These are phyloP conservation scores for Plenodomus tracheiphilus DNA, from an alignment of 2,329 filamentous ascomycete species.

Conservation along the genomic window DNA sequence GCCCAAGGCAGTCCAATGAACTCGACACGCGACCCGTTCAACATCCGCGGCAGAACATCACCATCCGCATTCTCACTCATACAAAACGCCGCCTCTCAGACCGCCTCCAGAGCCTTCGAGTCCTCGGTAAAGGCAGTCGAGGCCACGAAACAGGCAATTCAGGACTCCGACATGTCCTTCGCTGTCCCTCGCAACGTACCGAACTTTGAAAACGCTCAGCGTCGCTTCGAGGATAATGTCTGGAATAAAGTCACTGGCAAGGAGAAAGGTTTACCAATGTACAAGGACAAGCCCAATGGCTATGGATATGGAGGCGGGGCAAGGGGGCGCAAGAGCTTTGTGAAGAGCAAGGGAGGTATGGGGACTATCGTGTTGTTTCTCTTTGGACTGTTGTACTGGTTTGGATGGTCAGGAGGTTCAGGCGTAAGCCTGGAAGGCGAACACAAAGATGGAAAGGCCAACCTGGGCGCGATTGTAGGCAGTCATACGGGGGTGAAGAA, in stretches of 20 bases:
- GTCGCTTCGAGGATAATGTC: constrained; percentile 47
- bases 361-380: constrained; percentile 58
- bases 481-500: constrained; percentile 33
- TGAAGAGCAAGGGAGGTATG: constrained; percentile 65
- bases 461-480: constrained; percentile 34
- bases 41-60: constrained; percentile 43
- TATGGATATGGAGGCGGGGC: constrained; percentile 62
- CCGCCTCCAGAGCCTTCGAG: constrained; percentile 26
- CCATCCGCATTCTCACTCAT: constrained; percentile 36
- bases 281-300: constrained; percentile 96
- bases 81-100: constrained; percentile 36
- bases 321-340: constrained; percentile 55
- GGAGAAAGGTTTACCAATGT: constrained; percentile 78
- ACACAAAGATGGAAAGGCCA: constrained; percentile 41
- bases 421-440: constrained; percentile 33
- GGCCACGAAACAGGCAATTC: constrained; percentile 32
- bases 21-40: constrained; percentile 51
- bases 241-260: constrained; percentile 61
- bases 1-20: constrained; percentile 12
- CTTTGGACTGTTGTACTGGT: constrained; percentile 68
- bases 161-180: constrained; percentile 49
- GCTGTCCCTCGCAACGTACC: constrained; percentile 48
- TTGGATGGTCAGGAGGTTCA: constrained; percentile 54
- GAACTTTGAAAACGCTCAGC: constrained; percentile 47
- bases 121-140: constrained; percentile 39